These are phyloP conservation scores for Scenedesmus sp. DNA, from an alignment of 163 green algal species.

Conservation along the genomic window DNA sequence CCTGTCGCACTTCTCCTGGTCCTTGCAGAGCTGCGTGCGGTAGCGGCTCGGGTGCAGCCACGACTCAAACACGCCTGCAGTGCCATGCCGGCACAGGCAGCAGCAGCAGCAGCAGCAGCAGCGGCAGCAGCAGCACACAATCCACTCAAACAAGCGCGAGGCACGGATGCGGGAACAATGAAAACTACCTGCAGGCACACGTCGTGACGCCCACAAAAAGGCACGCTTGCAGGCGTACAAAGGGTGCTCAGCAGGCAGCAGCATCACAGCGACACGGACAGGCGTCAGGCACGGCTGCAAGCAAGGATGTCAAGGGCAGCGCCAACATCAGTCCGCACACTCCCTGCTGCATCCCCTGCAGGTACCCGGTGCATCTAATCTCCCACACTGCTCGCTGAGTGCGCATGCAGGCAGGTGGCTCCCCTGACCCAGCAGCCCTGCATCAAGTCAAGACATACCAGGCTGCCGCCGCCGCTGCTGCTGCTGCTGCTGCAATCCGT, in stretches of 20 bases:
- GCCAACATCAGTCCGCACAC: too few relatives aligned
- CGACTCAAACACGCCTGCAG: constrained; percentile 88
- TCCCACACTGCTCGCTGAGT: constrained; percentile 48
- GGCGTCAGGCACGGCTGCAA: too few relatives aligned
- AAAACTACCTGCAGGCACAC: too few relatives aligned
- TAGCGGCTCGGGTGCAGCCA: constrained; percentile 92
- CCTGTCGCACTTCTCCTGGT: constrained; percentile 71
- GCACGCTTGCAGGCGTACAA: background rate
- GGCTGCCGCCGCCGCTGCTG: constrained; percentile 59
- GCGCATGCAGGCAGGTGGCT: constrained; percentile 87
- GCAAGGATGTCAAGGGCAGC: too few relatives aligned
- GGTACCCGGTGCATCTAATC: too few relatives aligned
- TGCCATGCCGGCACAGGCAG: background rate
- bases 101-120: constrained; percentile 1
- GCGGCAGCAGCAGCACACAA: background rate
- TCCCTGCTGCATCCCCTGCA: too few relatives aligned
- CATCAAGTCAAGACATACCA: constrained; percentile 92
- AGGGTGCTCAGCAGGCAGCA: background rate
- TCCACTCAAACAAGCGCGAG: background rate
- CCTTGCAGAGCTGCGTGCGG: constrained; percentile 93
- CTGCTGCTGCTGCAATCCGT: constrained; percentile 24
- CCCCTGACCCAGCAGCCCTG: constrained; percentile 82
- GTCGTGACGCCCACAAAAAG: background rate
- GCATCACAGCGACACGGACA: too few relatives aligned
- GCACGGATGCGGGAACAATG: too few relatives aligned